These are phyloP conservation scores for Hebeloma cylindrosporum DNA, from an alignment of 768 basidiomycete genomes.

Conservation along the genomic window DNA sequence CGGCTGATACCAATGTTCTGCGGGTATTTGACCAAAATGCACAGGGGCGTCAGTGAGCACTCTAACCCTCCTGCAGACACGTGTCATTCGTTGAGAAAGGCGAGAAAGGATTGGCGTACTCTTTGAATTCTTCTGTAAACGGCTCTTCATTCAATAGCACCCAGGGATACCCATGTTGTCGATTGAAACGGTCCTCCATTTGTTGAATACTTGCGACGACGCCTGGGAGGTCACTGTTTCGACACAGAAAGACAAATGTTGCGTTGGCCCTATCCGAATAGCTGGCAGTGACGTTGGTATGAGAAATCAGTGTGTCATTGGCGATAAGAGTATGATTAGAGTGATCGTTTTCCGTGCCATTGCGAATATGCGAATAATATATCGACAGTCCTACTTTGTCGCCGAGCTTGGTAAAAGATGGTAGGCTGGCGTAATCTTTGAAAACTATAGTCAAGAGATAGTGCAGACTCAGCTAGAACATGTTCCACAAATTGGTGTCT, in stretches of 20 bases:
- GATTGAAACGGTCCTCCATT: constrained; percentile 86
- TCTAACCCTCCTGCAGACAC: constrained; percentile 43
- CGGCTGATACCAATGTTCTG: constrained; percentile 79
- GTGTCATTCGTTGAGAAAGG: background rate
- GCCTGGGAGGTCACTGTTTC: constrained; percentile 53
- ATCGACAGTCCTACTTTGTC: constrained; percentile 26
- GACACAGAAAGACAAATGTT: constrained; percentile 73
- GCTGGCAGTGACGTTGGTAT: background rate
- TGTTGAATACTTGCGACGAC: constrained; percentile 59
- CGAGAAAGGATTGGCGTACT: constrained; percentile 31
- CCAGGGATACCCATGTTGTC: constrained; percentile 71
- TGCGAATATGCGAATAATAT: too few species aligned
- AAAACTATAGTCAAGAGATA: constrained; percentile 52
- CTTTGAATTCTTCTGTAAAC: constrained; percentile 72
- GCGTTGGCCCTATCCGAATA: constrained; percentile 57
- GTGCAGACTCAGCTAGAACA: constrained; percentile 51
- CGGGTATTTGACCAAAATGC: constrained; percentile 70
- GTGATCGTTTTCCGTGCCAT: too few species aligned
- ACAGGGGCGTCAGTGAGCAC: constrained; percentile 58
- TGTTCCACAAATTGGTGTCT: background rate
- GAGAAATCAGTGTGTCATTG: background rate
- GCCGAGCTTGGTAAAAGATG: constrained; percentile 42
- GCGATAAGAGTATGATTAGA: too few species aligned
- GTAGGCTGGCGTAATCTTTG: constrained; percentile 47
- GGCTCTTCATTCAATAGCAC: constrained; percentile 84